Base-by-base conservation (phyloP, 1,139 yeast genomes). In the Candida pseudoviswanathii region DNA sequence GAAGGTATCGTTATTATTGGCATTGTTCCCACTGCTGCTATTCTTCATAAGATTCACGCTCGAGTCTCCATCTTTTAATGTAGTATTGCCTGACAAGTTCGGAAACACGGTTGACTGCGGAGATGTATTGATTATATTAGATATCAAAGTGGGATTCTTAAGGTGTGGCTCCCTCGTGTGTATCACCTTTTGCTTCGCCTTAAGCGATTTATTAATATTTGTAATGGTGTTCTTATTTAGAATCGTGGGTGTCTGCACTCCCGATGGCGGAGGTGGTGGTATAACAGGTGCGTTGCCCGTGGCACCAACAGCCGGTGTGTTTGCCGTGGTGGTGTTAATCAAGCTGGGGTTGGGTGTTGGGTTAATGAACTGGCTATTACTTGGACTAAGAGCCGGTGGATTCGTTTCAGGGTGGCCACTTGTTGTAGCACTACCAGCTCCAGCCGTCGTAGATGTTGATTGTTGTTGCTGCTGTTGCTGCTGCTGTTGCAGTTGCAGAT, bases 141-240 rank as follows among this genome's bases (percentile, higher is more conserved):
- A 61, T 31, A 72, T 70, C 10, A 66, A 50, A 21, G 72, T 58
- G 7, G 73, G 53, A 48, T 64, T 71, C 52, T 71, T 71, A 6
- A 74, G 73, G 43, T 66, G 71, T 0, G 76, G 71, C 45, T 71
- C 77, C 48, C 68, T 68, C 6, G 73, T 58, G 51, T 61, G 68
- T 47, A 72, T 71, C 45, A 73, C 66, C 51, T 70, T 70, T 53
- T 73, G 78, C 50, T 73, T 73, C 8, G 76, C 77, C 54, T 70
- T 72, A 40, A 73, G 58, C 3, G 78, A 68, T 54, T 73, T 72
- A 54, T 73, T 73, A 40, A 73, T 59, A 57, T 67, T 71, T 33
- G 73, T 60, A 40, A 73, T 68, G 34, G 68, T 64, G 31, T 55
- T 61, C 46, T 69, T 69, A 55, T 70, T 71, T 32, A 69, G 55